phyloP scores from a whole-genome alignment of 176 grass and related monocot genomes.

The Eremochloa ophiuroides region DNA sequence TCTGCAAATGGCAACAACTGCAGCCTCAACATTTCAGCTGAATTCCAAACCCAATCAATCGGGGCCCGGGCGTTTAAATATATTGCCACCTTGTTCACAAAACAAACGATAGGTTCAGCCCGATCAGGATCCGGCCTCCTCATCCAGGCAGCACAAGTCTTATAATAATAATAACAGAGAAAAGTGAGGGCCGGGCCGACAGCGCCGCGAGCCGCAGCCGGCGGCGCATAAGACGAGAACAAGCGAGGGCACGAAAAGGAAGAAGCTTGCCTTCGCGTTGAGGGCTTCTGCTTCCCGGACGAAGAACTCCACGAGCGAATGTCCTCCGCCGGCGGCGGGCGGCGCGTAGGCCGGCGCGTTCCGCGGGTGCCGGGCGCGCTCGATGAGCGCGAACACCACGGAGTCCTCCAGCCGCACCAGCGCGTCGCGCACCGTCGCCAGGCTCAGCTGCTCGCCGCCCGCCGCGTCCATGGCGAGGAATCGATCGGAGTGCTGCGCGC shows the following conservation, averaged over 20 bases:
- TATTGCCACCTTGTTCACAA: neutral
- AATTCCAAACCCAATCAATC: neutral
- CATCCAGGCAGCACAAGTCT: neutral
- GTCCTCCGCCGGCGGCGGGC: constrained; percentile 7
- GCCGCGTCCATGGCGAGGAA: constrained; percentile 19
- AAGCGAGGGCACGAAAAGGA: neutral
- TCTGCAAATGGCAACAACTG: neutral
- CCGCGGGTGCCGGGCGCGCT: constrained; percentile 64
- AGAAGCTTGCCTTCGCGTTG: constrained; percentile 52
- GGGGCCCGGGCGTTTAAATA: neutral
- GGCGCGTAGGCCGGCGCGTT: constrained; percentile 61
- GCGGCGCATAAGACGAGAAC: neutral
- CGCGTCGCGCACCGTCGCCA: constrained; percentile 65
- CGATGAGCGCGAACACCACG: constrained; percentile 82
- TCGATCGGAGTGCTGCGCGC: too few species aligned
- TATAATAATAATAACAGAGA: too few species aligned
- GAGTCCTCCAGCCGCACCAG: constrained; percentile 87
- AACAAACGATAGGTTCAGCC: neutral
- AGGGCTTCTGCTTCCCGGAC: constrained; percentile 59
- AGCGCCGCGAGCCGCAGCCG: neutral
- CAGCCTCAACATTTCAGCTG: neutral
- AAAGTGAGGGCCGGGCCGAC: neutral
- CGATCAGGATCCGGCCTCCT: neutral
- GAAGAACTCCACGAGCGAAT: constrained; percentile 60
- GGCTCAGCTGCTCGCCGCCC: constrained; percentile 40